phyloP scores from a whole-genome alignment of 2,329 filamentous ascomycete genomes.

The Trichoderma sp. region DNA sequence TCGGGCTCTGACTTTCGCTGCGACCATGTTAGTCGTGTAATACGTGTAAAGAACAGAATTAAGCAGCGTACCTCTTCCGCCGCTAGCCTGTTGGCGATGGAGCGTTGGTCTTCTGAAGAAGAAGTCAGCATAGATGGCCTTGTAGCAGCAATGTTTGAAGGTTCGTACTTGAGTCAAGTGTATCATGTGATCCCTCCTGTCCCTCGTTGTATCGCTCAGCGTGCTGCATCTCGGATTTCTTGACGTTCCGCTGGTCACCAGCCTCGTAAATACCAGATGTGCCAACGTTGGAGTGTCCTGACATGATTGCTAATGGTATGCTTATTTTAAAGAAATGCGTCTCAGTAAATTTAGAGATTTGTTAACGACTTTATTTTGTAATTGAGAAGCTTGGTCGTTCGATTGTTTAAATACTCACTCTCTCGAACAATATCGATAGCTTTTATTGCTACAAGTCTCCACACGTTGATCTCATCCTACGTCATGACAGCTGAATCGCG shows the following conservation, averaged over 20 bases:
- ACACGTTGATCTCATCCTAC: constrained; percentile 23
- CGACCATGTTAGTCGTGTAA: constrained; percentile 29
- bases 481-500: constrained; percentile 21
- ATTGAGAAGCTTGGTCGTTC: not conserved
- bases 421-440: not conserved
- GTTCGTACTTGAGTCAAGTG: constrained; percentile 70
- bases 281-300: constrained; percentile 67
- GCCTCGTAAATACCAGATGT: constrained; percentile 69
- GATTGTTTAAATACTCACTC: not conserved
- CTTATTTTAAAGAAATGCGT: not conserved
- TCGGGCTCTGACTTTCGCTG: constrained; percentile 48
- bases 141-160: too few species aligned
- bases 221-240: constrained; percentile 54
- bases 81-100: constrained; percentile 72
- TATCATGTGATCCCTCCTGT: constrained; percentile 67
- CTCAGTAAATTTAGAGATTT: not conserved
- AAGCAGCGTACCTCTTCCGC: constrained; percentile 58
- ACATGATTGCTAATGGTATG: constrained; percentile 37
- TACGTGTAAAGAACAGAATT: not conserved
- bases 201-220: constrained; percentile 72
- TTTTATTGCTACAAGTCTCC: not conserved
- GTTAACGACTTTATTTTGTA: not conserved
- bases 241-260: constrained; percentile 72
- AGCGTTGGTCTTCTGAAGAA: constrained; percentile 67
- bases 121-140: constrained; percentile 30